A percentile compares a stretch with the other conserved stretches of the same genome.
These are phyloP conservation scores for Kwoniella botswanensis DNA, from an alignment of 768 basidiomycete species.

Conservation along the genomic window DNA sequence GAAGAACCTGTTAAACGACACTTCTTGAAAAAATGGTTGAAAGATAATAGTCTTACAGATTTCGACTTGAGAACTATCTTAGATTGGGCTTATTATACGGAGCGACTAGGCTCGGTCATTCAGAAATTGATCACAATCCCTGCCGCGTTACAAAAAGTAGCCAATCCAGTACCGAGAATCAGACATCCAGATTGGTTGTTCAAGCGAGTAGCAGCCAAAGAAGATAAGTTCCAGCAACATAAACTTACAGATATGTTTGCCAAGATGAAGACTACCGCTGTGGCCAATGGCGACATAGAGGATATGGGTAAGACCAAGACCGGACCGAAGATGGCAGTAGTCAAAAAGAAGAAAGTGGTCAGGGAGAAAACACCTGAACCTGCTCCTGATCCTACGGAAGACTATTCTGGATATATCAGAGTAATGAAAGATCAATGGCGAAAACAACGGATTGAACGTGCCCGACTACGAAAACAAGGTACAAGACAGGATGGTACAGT, in stretches of 20 bases:
- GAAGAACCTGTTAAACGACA: slow-evolving; percentile 86
- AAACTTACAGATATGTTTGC: slow-evolving; percentile 94
- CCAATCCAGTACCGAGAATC: slow-evolving; percentile 94
- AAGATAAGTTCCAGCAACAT: slow-evolving; percentile 98
- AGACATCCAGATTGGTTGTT: slow-evolving; percentile 97
- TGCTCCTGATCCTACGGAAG: slow-evolving; percentile 68
- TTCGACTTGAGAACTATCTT: slow-evolving; percentile 93
- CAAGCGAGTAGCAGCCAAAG: slow-evolving; percentile 80
- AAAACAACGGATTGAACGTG: slow-evolving; percentile 63
- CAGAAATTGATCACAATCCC: slow-evolving; percentile 99
- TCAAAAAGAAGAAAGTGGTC: slow-evolving; percentile 63
- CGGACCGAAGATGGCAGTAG: slow-evolving; percentile 58
- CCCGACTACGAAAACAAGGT: slow-evolving; percentile 41
- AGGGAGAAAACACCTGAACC: slow-evolving; percentile 46
- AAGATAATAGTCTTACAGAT: slow-evolving; percentile 80
- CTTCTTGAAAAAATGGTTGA: slow-evolving; percentile 95
- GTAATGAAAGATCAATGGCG: slow-evolving; percentile 81
- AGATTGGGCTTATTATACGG: slow-evolving; percentile 99
- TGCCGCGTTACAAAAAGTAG: slow-evolving; percentile 95
- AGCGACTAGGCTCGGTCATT: slow-evolving; percentile 94
- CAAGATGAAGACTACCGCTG: slow-evolving; percentile 49
- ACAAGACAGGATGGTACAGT: slow-evolving; percentile 58
- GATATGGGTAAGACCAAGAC: slow-evolving; percentile 60
- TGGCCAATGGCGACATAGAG: slow-evolving; percentile 66
- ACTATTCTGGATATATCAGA: slow-evolving; percentile 78